Evolutionary conservation across 2,329 filamentous ascomycete genomes (phyloP), one percentile per base, ranked within the genome.

Genomic region (Didymosphaeria variabile): DNA sequence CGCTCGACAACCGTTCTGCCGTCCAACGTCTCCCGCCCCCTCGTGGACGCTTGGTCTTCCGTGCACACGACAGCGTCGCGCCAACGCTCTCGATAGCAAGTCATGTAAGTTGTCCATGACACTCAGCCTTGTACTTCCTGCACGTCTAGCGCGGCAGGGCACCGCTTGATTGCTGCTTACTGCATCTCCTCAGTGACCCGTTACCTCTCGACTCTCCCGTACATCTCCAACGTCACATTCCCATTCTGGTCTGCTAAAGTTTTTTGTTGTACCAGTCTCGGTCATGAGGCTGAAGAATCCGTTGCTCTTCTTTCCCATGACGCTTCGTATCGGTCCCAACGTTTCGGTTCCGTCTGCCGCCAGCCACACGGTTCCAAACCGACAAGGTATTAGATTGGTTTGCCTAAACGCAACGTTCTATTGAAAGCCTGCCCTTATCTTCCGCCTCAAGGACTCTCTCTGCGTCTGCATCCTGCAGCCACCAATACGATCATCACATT

Each of bases 401-500:
- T 34, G 49, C 54, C 36, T 45, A 45, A 58, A 54, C 53, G 66
- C 64, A 67, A 32, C 59, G 21, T 56, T 50, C 21, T 61, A 68
- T 66, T 47, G 63, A 57, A 57, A 61, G 44, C 32, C 54, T 54
- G 57, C 42, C 54, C 55, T 61, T 61, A 58, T 63, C 62, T 49
- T 49, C 63, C 31, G 46, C 55, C 15, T 19, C 62, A 34, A 31
- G 57, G 52, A 52, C 36, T 49, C 31, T 34, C 36, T 49, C 31
- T 34, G 49, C 55, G 21, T 50, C 15, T 52, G 32, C 17, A 36
- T 38, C 38, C 26, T 65, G 58, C 63, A 65, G 63, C 65, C 63
- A 64, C 63, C 63, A 67, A 67, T 67, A 67, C 62, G 62, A 53
- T 47, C 57, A 55, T 34, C 21, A 52, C 55, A 23, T 40, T n/a